Conservation (phyloP, 1,139 yeast genomes). For the Pichia norvegensis region DNA sequence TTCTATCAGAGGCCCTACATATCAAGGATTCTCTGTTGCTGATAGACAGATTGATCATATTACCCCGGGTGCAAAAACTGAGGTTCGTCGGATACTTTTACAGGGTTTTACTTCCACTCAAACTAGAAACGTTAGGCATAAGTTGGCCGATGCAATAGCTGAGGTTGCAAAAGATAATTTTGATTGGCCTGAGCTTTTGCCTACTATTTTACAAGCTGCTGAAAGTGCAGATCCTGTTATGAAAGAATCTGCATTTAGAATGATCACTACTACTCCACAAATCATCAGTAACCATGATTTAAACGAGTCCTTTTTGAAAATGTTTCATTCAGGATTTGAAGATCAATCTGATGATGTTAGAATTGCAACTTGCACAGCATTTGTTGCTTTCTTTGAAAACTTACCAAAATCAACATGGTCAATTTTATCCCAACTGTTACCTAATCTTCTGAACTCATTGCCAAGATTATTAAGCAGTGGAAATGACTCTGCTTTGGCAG, state of each 20-base stretch:
- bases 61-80: conserved; percentile 48
- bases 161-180: conserved; percentile 68
- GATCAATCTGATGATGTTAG: conserved; percentile 77
- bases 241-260: conserved; percentile 87
- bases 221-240: conserved; percentile 54
- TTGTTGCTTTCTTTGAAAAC: conserved; percentile 79
- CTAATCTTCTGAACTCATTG: conserved; percentile 74
- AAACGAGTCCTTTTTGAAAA: conserved; percentile 52
- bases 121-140: conserved; percentile 73
- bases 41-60: conserved; percentile 74
- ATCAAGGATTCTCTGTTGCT: conserved; percentile 45
- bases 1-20: conserved; percentile 69
- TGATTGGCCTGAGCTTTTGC: conserved; percentile 73
- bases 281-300: conserved; percentile 51
- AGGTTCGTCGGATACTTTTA: conserved; percentile 59
- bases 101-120: conserved; percentile 65
- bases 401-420: conserved; percentile 77
- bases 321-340: conserved; percentile 72
- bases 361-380: conserved; percentile 87
- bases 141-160: conserved; percentile 87
- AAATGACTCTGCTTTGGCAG: conserved; percentile 72
- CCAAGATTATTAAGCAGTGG: conserved; percentile 77
- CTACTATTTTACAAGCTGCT: conserved; percentile 60
- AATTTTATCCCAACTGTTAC: conserved; percentile 66
- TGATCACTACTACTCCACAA: conserved; percentile 77